Conservation (phyloP, 192 early-diverging fungal species). For the Entophlyctis helioformis region DNA sequence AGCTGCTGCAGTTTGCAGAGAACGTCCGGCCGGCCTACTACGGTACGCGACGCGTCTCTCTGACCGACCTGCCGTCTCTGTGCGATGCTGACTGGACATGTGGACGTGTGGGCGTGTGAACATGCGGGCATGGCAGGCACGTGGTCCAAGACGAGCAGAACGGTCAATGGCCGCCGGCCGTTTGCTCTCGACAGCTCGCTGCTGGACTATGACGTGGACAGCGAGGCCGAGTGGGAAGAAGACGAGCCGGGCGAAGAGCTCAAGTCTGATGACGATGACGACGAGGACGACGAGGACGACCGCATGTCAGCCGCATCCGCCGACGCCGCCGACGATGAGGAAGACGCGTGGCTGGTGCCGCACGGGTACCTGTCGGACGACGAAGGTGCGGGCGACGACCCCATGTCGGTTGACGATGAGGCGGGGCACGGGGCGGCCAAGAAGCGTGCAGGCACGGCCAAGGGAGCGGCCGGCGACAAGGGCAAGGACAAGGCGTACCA, state of each 20-base stretch:
- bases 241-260: conserved; percentile 84
- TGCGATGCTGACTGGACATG: background rate
- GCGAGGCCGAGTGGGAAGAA: conserved; percentile 83
- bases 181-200: conserved; percentile 45
- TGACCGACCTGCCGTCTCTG: too few species aligned
- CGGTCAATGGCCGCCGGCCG: conserved; percentile 43
- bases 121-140: conserved; percentile 37
- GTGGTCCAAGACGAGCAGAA: conserved; percentile 52
- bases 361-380: conserved; percentile 79
- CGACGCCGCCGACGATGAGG: background rate
- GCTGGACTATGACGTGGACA: conserved; percentile 79
- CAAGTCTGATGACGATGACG: conserved; percentile 65
- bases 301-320: background rate
- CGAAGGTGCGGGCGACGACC: conserved; percentile 36
- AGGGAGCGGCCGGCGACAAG: too few species aligned
- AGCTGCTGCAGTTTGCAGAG: conserved; percentile 58
- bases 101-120: background rate
- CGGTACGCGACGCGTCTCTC: conserved; percentile 26
- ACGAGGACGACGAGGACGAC: conserved; percentile 46
- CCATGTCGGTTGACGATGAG: too few species aligned
- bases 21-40: conserved; percentile 67
- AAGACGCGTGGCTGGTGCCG: conserved; percentile 75
- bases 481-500: too few species aligned
- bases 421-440: too few species aligned
- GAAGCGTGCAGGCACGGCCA: too few species aligned